Base-by-base conservation (phyloP, 495 filamentous ascomycete genomes). In the Endocarpon pusillum region DNA sequence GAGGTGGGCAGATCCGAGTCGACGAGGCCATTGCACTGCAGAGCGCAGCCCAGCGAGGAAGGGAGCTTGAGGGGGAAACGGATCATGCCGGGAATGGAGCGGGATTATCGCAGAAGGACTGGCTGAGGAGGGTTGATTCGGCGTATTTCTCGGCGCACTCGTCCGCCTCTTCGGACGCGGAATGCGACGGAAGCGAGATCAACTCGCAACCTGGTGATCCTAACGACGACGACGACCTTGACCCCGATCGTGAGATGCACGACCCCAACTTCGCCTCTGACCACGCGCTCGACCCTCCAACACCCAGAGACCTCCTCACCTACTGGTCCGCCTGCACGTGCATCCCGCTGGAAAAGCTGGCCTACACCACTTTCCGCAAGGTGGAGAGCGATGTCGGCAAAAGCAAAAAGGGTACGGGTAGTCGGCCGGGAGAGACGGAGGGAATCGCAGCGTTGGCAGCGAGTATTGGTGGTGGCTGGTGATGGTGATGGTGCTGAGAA, bases 311-410 rank as follows among this genome's bases (percentile, higher is more conserved):
- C 52, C 62, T 71, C 35, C 52, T 94, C 44, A 48, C 56, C 31
- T 65, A 79, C 49, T 97, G 89, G 89, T 66, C 78, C 7, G 44
- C 57, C 4, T 57, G 71, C 25, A 83, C 80, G 39, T 68, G 69
- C 15, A 71, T 87, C 36, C 62, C 66, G 10, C 55, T 81, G 40
- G 73, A 78, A 14, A 82, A 69, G 42, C 54, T 97, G 44, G 69
- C 73, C 15, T 81, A 74, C 47, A 97, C 89, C 24, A 85, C 69
- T 21, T 96, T 85, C 53, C 72, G 89, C 31, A 73, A 78, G 54
- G 87, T 97, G 2, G 78, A 92, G 43, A 94, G 92, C 53, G 85
- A 94, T 55, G 81, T 97, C 8, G 87, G 87, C 26, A 91, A 89
- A 53, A 62, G 71, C 28, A 63, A 73, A 44, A 45, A 47, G 43